Evolutionary conservation across 257 asterid genomes (phyloP).

Genomic region (Solanum sparsipilum): DNA sequence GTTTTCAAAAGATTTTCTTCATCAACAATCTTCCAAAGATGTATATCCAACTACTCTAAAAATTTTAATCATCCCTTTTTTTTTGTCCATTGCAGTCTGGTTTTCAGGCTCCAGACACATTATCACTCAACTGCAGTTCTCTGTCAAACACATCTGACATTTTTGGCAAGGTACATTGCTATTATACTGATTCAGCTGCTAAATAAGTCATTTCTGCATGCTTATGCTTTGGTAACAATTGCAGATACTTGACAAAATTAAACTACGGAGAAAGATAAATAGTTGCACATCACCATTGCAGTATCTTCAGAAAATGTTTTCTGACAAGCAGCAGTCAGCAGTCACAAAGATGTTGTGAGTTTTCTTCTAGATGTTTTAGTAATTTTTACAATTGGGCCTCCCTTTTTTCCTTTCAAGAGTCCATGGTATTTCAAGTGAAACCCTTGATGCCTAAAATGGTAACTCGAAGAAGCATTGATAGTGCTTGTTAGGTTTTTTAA

Average conservation of each 20-base stretch:
- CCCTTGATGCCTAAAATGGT: background rate
- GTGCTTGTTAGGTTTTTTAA: background rate
- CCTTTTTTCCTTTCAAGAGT: background rate
- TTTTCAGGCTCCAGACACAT: slow-evolving; percentile 48
- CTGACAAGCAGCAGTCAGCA: slow-evolving; percentile 41
- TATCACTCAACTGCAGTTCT: slow-evolving; percentile 78
- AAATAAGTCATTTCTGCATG: background rate
- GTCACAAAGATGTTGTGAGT: slow-evolving; percentile 65
- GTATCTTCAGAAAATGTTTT: slow-evolving; percentile 53
- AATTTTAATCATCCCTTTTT: background rate
- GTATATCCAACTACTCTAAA: background rate
- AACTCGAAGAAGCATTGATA: background rate
- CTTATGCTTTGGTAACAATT: background rate
- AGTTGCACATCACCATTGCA: slow-evolving; percentile 37
- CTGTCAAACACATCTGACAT: slow-evolving; percentile 62
- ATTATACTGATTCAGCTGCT: background rate
- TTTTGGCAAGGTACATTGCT: slow-evolving; percentile 65
- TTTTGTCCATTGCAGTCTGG: slow-evolving; percentile 33
- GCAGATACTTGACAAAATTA: slow-evolving; percentile 54
- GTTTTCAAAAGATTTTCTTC: background rate
- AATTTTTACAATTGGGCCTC: background rate
- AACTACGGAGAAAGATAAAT: slow-evolving; percentile 21
- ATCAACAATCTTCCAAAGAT: background rate
- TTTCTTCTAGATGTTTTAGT: background rate
- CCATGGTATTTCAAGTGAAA: background rate